phyloP scores from a whole-genome alignment of 257 asterid genomes.

The Gentiana straminea region DNA sequence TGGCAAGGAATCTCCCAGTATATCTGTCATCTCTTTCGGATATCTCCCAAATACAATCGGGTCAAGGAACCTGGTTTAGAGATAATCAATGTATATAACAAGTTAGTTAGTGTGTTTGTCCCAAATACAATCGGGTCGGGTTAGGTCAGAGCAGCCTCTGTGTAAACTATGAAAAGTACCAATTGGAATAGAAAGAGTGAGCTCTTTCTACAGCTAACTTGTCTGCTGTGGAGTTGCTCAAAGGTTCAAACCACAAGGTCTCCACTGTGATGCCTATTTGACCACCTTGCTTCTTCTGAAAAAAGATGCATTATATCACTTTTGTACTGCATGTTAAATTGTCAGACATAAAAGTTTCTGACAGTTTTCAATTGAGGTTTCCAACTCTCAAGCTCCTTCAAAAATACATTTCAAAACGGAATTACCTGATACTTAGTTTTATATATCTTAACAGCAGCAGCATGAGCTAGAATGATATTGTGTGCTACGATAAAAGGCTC shows the following conservation, averaged over 20 bases:
- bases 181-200: constrained; percentile 35
- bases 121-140: no score
- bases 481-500: constrained; percentile 55
- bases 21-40: constrained; percentile 32
- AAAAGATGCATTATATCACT: background rate
- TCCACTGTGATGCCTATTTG: constrained; percentile 30
- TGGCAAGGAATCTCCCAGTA: constrained; percentile 31
- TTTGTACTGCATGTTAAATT: no score
- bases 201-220: constrained; percentile 48
- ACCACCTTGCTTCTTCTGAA: constrained; percentile 36
- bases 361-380: background rate
- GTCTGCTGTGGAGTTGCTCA: constrained; percentile 37
- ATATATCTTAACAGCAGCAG: constrained; percentile 35
- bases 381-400: background rate
- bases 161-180: constrained; percentile 13
- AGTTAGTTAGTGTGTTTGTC: background rate
- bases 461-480: constrained; percentile 42
- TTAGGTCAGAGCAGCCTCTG: no score
- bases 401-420: background rate
- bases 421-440: constrained; percentile 42
- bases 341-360: no score
- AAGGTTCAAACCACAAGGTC: constrained; percentile 40
- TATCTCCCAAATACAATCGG: constrained; percentile 40
- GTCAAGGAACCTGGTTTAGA: constrained; percentile 30
- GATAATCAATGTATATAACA: background rate